These are phyloP conservation scores for Hortaea werneckii DNA, from an alignment of 2,329 filamentous ascomycete species.

Conservation along the genomic window DNA sequence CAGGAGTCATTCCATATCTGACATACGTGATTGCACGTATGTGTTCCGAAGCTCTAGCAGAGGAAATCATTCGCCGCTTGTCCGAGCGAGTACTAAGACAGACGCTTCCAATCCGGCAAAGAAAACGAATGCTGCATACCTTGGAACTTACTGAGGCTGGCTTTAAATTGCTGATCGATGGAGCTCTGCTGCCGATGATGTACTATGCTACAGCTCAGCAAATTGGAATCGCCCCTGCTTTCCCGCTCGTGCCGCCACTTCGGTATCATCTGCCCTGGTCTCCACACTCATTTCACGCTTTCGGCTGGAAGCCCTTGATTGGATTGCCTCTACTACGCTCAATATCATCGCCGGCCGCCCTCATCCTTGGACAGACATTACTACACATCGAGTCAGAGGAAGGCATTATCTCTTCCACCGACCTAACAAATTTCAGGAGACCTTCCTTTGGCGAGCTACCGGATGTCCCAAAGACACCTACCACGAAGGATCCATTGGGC, in stretches of 20 bases:
- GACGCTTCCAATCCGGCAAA: no score
- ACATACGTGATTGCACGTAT: slow-evolving; percentile 5
- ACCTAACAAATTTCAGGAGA: slow-evolving; percentile 15
- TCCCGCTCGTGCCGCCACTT: slow-evolving; percentile 13
- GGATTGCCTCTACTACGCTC: neutral
- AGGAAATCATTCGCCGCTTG: neutral
- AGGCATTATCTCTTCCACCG: slow-evolving; percentile 4
- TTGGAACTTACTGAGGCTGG: neutral
- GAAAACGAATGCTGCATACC: neutral
- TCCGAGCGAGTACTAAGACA: neutral
- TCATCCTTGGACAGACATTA: slow-evolving; percentile 6
- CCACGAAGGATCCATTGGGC: slow-evolving; percentile 12
- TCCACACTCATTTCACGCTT: slow-evolving; percentile 6
- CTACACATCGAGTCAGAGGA: slow-evolving; percentile 9
- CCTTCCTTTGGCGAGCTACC: neutral
- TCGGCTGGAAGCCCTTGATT: slow-evolving; percentile 2
- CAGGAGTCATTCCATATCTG: slow-evolving; percentile 6
- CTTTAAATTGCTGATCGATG: slow-evolving; percentile 9
- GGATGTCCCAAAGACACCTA: neutral
- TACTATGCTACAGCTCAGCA: slow-evolving; percentile 16
- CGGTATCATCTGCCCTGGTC: slow-evolving; percentile 9
- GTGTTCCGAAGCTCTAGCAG: neutral
- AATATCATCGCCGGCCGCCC: slow-evolving; percentile 6
- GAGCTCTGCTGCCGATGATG: slow-evolving; percentile 17
- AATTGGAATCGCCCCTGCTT: slow-evolving; percentile 15